Conservation (phyloP, 208 protist species). For the Leishmania martiniquensis region DNA sequence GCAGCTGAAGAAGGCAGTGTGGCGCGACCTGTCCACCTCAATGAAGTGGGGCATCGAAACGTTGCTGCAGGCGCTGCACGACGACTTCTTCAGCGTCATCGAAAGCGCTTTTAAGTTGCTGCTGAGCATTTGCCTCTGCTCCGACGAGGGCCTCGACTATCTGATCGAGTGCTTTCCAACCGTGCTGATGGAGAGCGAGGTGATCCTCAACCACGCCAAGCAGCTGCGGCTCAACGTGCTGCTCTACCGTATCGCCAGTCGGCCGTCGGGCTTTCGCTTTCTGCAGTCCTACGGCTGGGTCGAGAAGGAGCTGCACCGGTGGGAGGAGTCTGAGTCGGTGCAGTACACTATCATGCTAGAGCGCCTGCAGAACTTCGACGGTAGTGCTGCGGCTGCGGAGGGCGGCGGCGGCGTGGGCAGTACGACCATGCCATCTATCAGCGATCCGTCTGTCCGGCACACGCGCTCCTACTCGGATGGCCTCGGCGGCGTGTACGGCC, state of each 20-base stretch:
- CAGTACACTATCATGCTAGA: constrained; percentile 59
- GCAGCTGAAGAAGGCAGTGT: constrained; percentile 78
- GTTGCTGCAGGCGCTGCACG: constrained; percentile 75
- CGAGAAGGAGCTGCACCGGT: constrained; percentile 79
- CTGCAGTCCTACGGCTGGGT: constrained; percentile 88
- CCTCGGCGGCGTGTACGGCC: constrained; percentile 16
- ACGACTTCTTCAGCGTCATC: constrained; percentile 78
- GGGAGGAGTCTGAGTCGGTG: constrained; percentile 69
- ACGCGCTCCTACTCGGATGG: constrained; percentile 55
- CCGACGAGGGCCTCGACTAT: constrained; percentile 84
- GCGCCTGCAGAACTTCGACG: constrained; percentile 49
- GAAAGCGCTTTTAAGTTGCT: constrained; percentile 84
- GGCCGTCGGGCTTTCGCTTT: constrained; percentile 82
- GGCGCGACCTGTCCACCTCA: constrained; percentile 85
- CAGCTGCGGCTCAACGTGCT: constrained; percentile 62
- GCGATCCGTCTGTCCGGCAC: constrained; percentile 35
- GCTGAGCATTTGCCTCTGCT: constrained; percentile 86
- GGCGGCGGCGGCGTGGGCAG: constrained; percentile 4
- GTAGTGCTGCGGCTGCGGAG: constrained; percentile 7
- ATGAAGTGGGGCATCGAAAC: constrained; percentile 91
- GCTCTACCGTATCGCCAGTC: constrained; percentile 82
- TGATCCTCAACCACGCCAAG: constrained; percentile 72
- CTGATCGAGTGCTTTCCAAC: constrained; percentile 83
- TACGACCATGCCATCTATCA: constrained; percentile 9
- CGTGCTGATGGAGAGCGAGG: constrained; percentile 85